Base-by-base conservation (phyloP, 73 alveolate genomes). In the Paramecium octaurelia region DNA sequence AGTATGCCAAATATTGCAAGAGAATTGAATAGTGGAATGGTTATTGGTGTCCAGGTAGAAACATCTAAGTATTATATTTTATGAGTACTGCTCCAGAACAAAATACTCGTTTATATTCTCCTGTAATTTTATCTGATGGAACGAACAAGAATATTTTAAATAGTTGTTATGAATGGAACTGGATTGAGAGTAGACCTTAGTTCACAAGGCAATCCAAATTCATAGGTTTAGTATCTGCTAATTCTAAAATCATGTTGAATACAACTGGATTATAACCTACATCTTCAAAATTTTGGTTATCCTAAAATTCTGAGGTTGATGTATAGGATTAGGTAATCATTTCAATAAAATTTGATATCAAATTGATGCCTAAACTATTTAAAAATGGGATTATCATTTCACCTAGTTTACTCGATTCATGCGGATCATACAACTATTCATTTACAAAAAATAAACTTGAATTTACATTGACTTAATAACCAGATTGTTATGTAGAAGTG, bases 81-180 rank as follows among this genome's bases (percentile, higher is more conserved):
- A 77, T 64, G 86, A 64, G 88, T 18, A 29, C 59, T 42, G 93
- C 93, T 35, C 93, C 93, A 9, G 93, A 87, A 68, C 24, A 27
- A n/a, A 68, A 87, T n/a, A 36, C 38, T 35, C 70, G 93, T 34
- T 87, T 77, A 27, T 40, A 20, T 64, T 73, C 93, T 42, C 93
- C 93, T 11, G 54, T 87, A 8, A 2, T 31, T 18, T 24, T 87
- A 14, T 59, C 93, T 10, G 93, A 87, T 87, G 93, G 93, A 9
- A 40, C 58, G 8, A 68, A 40, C 42, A 42, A 31, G 4, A 87
- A 87, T 87, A 60, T 59, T 57, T 7, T 87, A 20, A 87, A 87
- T 24, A 36, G 64, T 50, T 87, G 70, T 44, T 59, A 76, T 59
- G 93, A 87, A 87, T 87, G 93, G 93, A 40, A 31, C 11, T 87